A percentile compares a stretch with the other conserved stretches of the same genome.
Evolutionary conservation across 345 rosid species (phyloP).

Genomic region (Eucalyptus pumila): DNA sequence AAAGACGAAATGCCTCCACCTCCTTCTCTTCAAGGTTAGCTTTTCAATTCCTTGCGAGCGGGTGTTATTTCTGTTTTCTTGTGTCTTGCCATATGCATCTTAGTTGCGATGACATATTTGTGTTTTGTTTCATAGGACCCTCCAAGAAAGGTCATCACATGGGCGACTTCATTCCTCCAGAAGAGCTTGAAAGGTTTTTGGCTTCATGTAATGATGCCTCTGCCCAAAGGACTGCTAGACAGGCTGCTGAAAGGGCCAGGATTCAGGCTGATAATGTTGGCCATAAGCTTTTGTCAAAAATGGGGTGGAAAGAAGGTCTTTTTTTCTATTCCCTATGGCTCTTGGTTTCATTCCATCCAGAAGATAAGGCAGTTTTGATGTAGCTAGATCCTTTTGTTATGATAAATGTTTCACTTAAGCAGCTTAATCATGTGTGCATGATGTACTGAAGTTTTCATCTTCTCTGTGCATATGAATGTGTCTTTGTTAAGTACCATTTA

Average conservation of each 20-base stretch:
- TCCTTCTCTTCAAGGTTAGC: slow-evolving; percentile 69
- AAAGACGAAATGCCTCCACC: slow-evolving; percentile 99
- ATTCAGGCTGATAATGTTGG: slow-evolving; percentile 98
- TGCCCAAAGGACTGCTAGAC: slow-evolving; percentile 48
- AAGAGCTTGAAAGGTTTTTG: slow-evolving; percentile 91
- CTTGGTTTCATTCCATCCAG: neutral
- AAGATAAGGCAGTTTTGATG: neutral
- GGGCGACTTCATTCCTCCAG: slow-evolving; percentile 94
- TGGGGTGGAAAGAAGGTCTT: slow-evolving; percentile 99
- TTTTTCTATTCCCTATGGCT: neutral
- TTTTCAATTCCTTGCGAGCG: neutral
- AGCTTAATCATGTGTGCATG: neutral
- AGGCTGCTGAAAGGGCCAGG: slow-evolving; percentile 65
- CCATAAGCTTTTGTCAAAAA: slow-evolving; percentile 84
- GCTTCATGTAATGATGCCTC: slow-evolving; percentile 70
- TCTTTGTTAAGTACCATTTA: neutral
- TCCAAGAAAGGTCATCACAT: slow-evolving; percentile 88
- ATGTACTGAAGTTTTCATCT: neutral
- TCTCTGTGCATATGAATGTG: neutral
- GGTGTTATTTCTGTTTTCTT: neutral
- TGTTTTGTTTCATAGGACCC: slow-evolving; percentile 2
- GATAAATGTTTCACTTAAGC: neutral
- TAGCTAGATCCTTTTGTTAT: neutral
- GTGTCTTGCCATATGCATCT: neutral
- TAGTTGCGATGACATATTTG: neutral